Evolutionary conservation across 2,329 filamentous ascomycete genomes (phyloP).

Genomic region (Paecilomyces niveus): DNA sequence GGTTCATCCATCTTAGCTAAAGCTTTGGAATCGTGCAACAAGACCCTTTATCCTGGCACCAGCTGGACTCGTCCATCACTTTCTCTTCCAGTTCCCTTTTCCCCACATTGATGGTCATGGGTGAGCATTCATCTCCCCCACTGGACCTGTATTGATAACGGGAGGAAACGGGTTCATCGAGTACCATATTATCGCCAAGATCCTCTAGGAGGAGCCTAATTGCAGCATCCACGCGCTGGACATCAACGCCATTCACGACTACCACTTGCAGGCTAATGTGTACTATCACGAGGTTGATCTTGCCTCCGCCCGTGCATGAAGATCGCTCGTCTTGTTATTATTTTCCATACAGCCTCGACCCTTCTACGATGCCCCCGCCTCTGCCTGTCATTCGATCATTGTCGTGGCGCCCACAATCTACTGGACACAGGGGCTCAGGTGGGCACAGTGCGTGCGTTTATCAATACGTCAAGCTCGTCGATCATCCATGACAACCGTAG

Average conservation of each 20-base stretch:
- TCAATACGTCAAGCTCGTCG: background rate
- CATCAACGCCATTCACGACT: background rate
- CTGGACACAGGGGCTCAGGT: background rate
- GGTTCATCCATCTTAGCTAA: too few species aligned
- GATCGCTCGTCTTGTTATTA: too few species aligned
- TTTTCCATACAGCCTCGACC: background rate
- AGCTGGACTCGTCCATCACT: too few species aligned
- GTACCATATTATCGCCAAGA: slow-evolving; percentile 7
- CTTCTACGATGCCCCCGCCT: background rate
- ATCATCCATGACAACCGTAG: slow-evolving; percentile 2
- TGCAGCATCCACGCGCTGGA: slow-evolving; percentile 4
- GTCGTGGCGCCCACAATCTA: background rate
- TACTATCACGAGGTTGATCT: too few species aligned
- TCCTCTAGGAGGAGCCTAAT: slow-evolving; percentile 2
- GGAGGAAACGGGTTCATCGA: slow-evolving; percentile 6
- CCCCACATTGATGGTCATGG: background rate
- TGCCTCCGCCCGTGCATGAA: too few species aligned
- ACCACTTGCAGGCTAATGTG: too few species aligned
- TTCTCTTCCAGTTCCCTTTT: background rate
- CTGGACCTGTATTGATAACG: slow-evolving; percentile 4
- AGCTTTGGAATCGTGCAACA: too few species aligned
- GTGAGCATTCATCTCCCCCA: background rate
- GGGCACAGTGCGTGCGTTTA: background rate
- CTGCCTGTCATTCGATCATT: background rate
- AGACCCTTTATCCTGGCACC: too few species aligned